Percentiles rank a stretch among this genome's conserved stretches.
Conservation (phyloP, 2,329 filamentous ascomycete genomes). For the Aspergillus felis region DNA sequence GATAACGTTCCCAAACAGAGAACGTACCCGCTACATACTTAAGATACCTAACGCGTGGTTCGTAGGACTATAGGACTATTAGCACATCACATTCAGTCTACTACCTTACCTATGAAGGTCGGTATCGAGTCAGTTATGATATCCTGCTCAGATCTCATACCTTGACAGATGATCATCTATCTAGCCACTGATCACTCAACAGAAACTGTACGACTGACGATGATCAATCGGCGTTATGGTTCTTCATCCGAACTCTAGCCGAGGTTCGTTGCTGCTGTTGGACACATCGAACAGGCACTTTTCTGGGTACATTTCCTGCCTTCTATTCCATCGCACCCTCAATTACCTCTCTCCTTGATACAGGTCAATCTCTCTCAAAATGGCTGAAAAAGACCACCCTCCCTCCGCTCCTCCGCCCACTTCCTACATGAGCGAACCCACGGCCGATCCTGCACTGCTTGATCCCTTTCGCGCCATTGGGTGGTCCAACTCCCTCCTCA, state of each 20-base stretch:
- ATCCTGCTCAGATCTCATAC: neutral
- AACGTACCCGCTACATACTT: no score
- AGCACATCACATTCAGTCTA: no score
- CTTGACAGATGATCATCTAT: neutral
- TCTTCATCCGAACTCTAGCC: neutral
- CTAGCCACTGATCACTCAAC: neutral
- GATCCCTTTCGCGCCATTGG: slow-evolving; percentile 24
- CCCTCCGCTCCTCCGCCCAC: neutral
- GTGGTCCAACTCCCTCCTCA: slow-evolving; percentile 30
- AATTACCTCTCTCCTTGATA: neutral
- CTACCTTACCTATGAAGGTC: neutral
- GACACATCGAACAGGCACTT: neutral
- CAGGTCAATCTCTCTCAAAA: neutral
- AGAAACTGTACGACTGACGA: neutral
- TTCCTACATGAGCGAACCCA: neutral
- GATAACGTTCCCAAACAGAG: no score
- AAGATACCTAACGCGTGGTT: no score
- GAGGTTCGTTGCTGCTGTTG: neutral
- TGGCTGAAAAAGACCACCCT: neutral
- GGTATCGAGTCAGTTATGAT: neutral
- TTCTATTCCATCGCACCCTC: neutral
- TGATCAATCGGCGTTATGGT: neutral
- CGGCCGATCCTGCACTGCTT: slow-evolving; percentile 6
- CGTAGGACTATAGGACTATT: no score
- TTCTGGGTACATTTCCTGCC: neutral